Percentiles rank a stretch among this genome's conserved stretches.
Evolutionary conservation across 2,329 filamentous ascomycete genomes (phyloP).

Genomic region (Trichoderma breve): DNA sequence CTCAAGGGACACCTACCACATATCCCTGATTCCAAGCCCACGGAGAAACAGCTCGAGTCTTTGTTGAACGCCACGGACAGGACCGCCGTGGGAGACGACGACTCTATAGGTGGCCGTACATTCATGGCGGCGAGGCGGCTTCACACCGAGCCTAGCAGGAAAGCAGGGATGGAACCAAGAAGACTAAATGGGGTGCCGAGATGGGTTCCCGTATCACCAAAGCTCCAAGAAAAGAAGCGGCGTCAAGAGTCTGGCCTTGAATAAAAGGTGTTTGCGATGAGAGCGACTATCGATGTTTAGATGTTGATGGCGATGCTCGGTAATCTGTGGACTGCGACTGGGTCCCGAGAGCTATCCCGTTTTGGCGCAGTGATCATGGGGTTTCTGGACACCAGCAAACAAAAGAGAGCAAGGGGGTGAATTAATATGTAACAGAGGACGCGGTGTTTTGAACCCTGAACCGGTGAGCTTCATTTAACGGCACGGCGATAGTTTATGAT

Average conservation of each 20-base stretch:
- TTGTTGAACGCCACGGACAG: slow-evolving; percentile 84
- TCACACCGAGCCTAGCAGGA: background rate
- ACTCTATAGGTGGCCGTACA: slow-evolving; percentile 81
- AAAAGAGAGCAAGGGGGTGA: background rate
- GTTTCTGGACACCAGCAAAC: background rate
- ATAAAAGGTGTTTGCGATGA: background rate
- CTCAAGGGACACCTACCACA: slow-evolving; percentile 55
- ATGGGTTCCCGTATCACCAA: background rate
- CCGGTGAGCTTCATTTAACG: background rate
- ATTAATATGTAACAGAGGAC: background rate
- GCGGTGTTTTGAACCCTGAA: background rate
- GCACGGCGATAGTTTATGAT: background rate
- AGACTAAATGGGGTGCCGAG: background rate
- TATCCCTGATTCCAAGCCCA: slow-evolving; percentile 83
- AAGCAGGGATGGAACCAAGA: background rate
- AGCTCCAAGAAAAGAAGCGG: background rate
- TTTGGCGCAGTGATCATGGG: slow-evolving; percentile 10
- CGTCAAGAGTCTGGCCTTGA: background rate
- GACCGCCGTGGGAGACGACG: slow-evolving; percentile 68
- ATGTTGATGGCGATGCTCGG: slow-evolving; percentile 17
- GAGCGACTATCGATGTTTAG: background rate
- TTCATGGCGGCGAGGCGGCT: slow-evolving; percentile 64
- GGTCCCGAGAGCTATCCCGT: slow-evolving; percentile 16
- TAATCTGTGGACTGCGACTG: slow-evolving; percentile 17
- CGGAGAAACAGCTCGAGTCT: slow-evolving; percentile 80